These are phyloP conservation scores for Rhizomucor pusillus DNA, from an alignment of 371 early-diverging fungal genomes.

Conservation along the genomic window DNA sequence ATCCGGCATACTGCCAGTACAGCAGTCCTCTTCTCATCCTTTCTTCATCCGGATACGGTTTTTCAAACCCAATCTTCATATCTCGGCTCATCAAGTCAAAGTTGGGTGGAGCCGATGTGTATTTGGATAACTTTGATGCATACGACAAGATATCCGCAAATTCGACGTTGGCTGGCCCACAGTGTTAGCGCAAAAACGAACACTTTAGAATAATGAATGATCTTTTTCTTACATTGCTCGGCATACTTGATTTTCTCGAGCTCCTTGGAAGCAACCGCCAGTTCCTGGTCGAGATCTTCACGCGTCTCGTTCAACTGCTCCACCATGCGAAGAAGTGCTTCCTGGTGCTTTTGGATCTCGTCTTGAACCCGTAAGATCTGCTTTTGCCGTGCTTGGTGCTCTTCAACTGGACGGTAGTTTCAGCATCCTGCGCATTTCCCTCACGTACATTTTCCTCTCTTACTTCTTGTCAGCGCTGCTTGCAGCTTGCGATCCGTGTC, in stretches of 20 bases:
- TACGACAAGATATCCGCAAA: constrained; percentile 50
- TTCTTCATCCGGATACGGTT: constrained; percentile 55
- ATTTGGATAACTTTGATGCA: constrained; percentile 25
- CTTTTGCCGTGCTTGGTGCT: constrained; percentile 43
- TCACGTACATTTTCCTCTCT: not conserved
- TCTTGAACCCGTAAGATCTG: constrained; percentile 44
- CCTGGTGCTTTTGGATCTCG: constrained; percentile 40
- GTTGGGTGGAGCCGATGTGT: constrained; percentile 44
- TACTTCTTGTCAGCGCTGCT: constrained; percentile 43
- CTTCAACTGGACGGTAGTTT: constrained; percentile 30
- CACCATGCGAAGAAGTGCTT: constrained; percentile 30
- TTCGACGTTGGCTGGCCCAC: constrained; percentile 39
- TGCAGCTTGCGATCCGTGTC: constrained; percentile 32
- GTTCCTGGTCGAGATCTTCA: constrained; percentile 26
- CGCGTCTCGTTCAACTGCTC: constrained; percentile 28
- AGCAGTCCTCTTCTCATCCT: constrained; percentile 44
- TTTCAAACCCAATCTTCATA: constrained; percentile 44
- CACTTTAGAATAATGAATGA: not conserved
- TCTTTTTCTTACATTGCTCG: constrained; percentile 25
- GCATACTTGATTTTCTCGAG: constrained; percentile 33
- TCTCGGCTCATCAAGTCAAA: constrained; percentile 39
- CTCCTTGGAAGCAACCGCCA: constrained; percentile 35
- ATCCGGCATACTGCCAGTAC: constrained; percentile 41
- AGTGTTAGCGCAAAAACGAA: not conserved
- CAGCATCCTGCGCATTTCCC: not conserved